These are phyloP conservation scores for Glebionis coronaria DNA, from an alignment of 129 eudicot species.

Conservation along the genomic window DNA sequence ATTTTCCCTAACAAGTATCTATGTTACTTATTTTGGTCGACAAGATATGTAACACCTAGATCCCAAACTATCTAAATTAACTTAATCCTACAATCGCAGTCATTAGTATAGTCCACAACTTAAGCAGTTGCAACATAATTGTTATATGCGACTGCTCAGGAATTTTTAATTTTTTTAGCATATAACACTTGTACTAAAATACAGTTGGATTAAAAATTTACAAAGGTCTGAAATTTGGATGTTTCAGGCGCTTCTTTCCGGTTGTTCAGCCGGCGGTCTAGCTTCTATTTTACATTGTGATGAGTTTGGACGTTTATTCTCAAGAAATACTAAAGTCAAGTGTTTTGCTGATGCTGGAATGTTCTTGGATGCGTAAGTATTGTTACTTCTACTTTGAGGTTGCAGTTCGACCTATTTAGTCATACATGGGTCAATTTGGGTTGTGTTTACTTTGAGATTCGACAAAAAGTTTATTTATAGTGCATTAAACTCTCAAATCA, in stretches of 20 bases:
- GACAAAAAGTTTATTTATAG: not conserved
- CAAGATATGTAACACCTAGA: not conserved
- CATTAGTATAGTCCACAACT: too few species aligned
- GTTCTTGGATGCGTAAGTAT: conserved; percentile 43
- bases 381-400: not conserved
- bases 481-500: too few species aligned
- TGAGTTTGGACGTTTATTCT: conserved; percentile 36
- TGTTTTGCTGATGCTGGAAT: conserved; percentile 52
- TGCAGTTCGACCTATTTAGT: not conserved
- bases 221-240: not conserved
- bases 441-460: not conserved
- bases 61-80: too few species aligned
- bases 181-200: not conserved
- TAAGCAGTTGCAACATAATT: too few species aligned
- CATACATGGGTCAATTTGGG: not conserved
- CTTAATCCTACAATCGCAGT: too few species aligned
- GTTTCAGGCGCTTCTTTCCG: conserved; percentile 46
- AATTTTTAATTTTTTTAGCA: not conserved
- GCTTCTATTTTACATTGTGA: conserved; percentile 46
- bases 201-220: not conserved
- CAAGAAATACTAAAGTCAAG: conserved; percentile 39
- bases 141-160: not conserved
- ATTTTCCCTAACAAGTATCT: not conserved
- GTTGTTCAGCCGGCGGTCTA: conserved; percentile 54
- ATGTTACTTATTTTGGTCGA: not conserved